These are phyloP conservation scores for Lippia alba DNA, from an alignment of 305 asterid species.

Conservation along the genomic window DNA sequence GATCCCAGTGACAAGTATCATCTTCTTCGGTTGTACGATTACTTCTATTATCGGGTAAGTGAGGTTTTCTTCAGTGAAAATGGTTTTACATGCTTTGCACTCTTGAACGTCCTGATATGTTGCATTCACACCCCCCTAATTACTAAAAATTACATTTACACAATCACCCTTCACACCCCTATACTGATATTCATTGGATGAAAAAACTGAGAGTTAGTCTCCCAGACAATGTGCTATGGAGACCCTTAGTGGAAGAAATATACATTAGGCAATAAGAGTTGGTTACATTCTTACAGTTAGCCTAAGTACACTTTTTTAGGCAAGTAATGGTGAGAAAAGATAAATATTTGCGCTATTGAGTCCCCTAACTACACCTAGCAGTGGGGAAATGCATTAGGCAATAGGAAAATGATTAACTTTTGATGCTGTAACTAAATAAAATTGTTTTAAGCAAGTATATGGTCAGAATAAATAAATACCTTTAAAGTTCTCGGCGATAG, in stretches of 20 bases:
- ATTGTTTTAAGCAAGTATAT: neutral
- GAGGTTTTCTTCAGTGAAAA: constrained; percentile 20
- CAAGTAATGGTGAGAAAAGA: too few relatives aligned
- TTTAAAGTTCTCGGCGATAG: neutral
- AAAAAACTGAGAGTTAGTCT: neutral
- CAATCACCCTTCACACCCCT: neutral
- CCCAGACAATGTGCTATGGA: too few relatives aligned
- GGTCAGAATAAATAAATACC: neutral
- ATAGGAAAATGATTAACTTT: neutral
- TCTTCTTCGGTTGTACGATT: constrained; percentile 87
- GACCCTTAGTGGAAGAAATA: too few relatives aligned
- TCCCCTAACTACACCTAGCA: neutral
- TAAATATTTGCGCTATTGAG: neutral
- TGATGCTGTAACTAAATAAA: neutral
- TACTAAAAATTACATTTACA: neutral
- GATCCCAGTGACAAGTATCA: constrained; percentile 97
- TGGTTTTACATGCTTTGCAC: neutral
- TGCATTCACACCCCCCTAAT: too few relatives aligned
- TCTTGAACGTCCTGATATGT: constrained; percentile 1
- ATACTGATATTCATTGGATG: constrained; percentile 4
- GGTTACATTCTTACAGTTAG: too few relatives aligned
- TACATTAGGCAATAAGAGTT: too few relatives aligned
- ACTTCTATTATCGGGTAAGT: constrained; percentile 95
- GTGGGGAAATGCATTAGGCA: neutral
- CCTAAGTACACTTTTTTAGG: too few relatives aligned